These are phyloP conservation scores for Casuarina equisetifolia DNA, from an alignment of 306 rosid genomes.

Conservation along the genomic window DNA sequence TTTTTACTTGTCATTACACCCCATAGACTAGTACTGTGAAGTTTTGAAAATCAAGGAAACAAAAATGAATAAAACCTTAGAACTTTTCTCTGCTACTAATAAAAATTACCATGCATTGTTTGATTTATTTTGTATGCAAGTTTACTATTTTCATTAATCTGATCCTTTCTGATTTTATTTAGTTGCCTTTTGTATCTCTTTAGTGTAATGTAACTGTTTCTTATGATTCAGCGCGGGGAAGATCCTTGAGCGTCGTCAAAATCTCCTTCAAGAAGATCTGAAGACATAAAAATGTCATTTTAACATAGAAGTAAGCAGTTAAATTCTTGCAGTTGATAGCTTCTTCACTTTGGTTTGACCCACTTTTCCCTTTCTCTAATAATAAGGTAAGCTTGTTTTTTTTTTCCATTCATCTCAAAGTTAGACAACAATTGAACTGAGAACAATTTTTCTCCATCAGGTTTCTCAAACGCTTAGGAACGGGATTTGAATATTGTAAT, in stretches of 20 bases:
- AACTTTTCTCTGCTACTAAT: neutral
- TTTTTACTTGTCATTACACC: neutral
- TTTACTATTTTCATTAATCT: too few relatives aligned
- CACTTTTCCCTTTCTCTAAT: too few relatives aligned
- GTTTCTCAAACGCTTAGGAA: neutral
- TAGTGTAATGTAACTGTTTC: neutral
- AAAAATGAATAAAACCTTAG: too few relatives aligned
- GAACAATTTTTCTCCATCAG: neutral
- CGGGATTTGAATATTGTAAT: neutral
- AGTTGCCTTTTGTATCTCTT: neutral
- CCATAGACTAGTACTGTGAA: too few relatives aligned
- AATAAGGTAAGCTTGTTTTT: too few relatives aligned
- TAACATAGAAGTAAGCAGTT: neutral
- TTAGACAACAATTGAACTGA: too few relatives aligned
- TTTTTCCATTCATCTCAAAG: neutral
- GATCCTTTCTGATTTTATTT: neutral
- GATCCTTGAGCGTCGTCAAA: neutral
- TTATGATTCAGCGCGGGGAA: slow-evolving; percentile 1
- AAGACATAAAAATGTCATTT: neutral
- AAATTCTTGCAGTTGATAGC: too few relatives aligned
- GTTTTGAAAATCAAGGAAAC: neutral
- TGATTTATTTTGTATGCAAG: neutral
- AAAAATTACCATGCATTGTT: too few relatives aligned
- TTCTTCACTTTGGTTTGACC: too few relatives aligned
- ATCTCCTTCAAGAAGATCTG: neutral